Evolutionary conservation across 2,329 filamentous ascomycete species (phyloP).

Genomic region (Alternaria consortialis): DNA sequence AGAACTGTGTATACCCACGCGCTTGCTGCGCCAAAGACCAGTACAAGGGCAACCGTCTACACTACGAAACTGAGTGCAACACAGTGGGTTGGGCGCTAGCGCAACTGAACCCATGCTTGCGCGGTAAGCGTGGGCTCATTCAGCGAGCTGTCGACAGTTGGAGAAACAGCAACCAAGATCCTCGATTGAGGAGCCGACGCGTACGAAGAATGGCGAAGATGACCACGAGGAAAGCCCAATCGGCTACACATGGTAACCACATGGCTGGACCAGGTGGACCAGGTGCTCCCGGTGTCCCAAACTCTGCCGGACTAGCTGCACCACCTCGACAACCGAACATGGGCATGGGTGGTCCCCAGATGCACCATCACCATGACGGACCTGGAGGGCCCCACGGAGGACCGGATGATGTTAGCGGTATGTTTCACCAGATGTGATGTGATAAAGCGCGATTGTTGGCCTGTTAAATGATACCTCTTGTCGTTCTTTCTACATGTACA

Average conservation of each 20-base stretch:
- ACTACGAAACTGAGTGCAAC: constrained; percentile 99
- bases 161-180: constrained; percentile 98
- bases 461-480: constrained; percentile 53
- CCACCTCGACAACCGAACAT: constrained; percentile 71
- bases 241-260: constrained; percentile 67
- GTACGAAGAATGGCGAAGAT: constrained; percentile 97
- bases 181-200: constrained; percentile 85
- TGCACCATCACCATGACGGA: constrained; percentile 78
- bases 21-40: constrained; percentile 95
- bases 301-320: constrained; percentile 68
- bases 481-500: constrained; percentile 55
- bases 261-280: constrained; percentile 71
- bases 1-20: constrained; percentile 97
- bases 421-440: constrained; percentile 90
- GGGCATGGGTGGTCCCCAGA: constrained; percentile 70
- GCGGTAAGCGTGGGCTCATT: constrained; percentile 93
- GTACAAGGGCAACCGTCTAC: constrained; percentile 92
- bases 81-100: constrained; percentile 99
- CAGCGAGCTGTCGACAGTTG: constrained; percentile 98
- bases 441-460: constrained; percentile 49
- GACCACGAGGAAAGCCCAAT: constrained; percentile 79
- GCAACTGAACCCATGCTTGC: constrained; percentile 86
- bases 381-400: constrained; percentile 72
- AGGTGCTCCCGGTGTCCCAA: constrained; percentile 71
- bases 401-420: constrained; percentile 90